Base-by-base conservation (phyloP, 805 yeast genomes). In the Wickerhamomyces ciferrii region DNA sequence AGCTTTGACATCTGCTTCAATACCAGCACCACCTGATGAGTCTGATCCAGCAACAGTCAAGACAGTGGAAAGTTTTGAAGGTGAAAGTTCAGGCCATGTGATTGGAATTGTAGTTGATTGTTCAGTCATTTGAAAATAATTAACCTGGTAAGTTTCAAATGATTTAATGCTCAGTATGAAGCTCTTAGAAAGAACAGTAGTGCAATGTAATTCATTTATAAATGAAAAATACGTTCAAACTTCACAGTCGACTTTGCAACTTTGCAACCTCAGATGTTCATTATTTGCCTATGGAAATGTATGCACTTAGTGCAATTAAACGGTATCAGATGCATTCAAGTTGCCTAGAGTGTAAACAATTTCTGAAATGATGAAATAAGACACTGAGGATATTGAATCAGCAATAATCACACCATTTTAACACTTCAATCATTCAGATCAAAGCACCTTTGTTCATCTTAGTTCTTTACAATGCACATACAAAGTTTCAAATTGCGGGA, bases 21-120 rank as follows among this genome's bases (percentile, higher is more conserved):
- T 81, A 3, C 96, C 96, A 2, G 96, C 96, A 4, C 96, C 96
- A 2, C 96, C 96, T 11, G 92, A 83, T 39, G 83, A 77, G 60
- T 88, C 96, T 0, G 92, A 83, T 0, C 96, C 96, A 2, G 89
- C 89, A 39, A 75, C 65, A 0, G 76, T 71, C 46, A 76, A 53
- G 1, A 76, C 77, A 1, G 68, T 66, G 3, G 73, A 70, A 21
- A 72, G 44, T 17, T 47, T 34, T 34, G 48, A 43, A 2, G 52
- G 42, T 4, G 41, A 4, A 2, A 48, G 5, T 8, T 39, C n/a
- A 3, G 48, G 48, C 13, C 42, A 38, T 11, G 38, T n/a, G 20
- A 42, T 42, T 20, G 25, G 23, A 17, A 32, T n/a, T 9, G 15
- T 20, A 7, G 39, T 35, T 23, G 43, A 21, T 40, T 7, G 14